Evolutionary conservation across 345 rosid species (phyloP).

Genomic region (Euphorbia lathyris): DNA sequence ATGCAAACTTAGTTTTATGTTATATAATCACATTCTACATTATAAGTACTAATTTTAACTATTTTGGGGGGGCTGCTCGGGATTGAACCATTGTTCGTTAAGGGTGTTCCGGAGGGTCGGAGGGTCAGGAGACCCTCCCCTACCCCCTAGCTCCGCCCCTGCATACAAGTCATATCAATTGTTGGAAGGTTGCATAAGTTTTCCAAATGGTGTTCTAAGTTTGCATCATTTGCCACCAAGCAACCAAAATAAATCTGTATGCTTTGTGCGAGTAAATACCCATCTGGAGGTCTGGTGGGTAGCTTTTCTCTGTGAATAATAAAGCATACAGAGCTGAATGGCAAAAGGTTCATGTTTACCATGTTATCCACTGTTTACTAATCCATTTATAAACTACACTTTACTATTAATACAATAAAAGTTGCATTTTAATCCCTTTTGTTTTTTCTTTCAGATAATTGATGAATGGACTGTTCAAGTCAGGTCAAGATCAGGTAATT

Average conservation of each 20-base stretch:
- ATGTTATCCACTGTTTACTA: background rate
- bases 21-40: too few species aligned
- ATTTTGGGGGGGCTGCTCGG: too few species aligned
- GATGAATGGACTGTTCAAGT: slow-evolving; percentile 88
- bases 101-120: too few species aligned
- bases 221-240: slow-evolving; percentile 56
- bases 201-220: slow-evolving; percentile 45
- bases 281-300: slow-evolving; percentile 19
- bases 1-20: too few species aligned
- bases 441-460: slow-evolving; percentile 45
- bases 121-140: too few species aligned
- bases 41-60: too few species aligned
- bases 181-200: slow-evolving; percentile 42
- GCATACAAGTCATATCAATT: too few species aligned
- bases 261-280: slow-evolving; percentile 12
- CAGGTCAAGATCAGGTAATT: slow-evolving; percentile 60
- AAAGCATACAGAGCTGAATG: slow-evolving; percentile 17
- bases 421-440: background rate
- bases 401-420: background rate
- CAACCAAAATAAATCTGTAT: slow-evolving; percentile 35
- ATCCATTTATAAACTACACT: background rate
- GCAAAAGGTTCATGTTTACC: background rate
- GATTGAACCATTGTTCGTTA: too few species aligned
- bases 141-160: too few species aligned
- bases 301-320: slow-evolving; percentile 7